Evolutionary conservation across 225 moss, liverwort and hornwort genomes (phyloP), one percentile per base, ranked within the genome.

Genomic region (Polytrichum formosum): DNA sequence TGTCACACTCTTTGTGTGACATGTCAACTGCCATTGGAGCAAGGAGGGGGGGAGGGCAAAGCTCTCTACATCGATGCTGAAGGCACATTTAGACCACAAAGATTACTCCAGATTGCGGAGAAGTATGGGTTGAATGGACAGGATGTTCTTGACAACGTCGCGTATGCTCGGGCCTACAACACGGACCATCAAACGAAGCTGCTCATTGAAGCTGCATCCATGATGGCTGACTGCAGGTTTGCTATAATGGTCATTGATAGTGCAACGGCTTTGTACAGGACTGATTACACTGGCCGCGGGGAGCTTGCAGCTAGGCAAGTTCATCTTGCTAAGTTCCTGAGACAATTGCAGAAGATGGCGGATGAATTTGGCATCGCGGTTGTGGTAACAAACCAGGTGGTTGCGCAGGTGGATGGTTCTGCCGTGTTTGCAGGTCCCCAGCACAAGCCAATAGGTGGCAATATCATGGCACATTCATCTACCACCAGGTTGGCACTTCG

Each of bases 281-380:
- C 94, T 19, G 94, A 98, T 30, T 98, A 85, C 37, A 88, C 83
- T 6, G 97, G 97, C 19, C 88, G 94, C 35, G 97, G 94, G 54
- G 97, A 98, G 82, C 80, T 98, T 21, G 88, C 97, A 2, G 88
- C 90, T 5, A 86, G 97, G 55, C 97, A 98, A 76, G 85, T 91
- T 66, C 94, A 94, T 75, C 84, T 98, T 7, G 92, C 89, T 0
- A 89, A 86, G 63, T 98, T 94, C 70, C 75, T 98, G 31, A 79
- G 91, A 2, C 83, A 84, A 7, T 84, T 92, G 9, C 95, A 95
- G 75, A 95, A 92, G 69, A 84, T 95, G 82, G 95, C 95, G 1
- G 95, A 95, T 33, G 95, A 95, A 77, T 98, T 94, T 5, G 97
- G 94, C 30, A 94, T 94, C 9, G 97, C 97, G 0, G 94, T 98